Evolutionary conservation across 305 asterid species (phyloP).

Genomic region (Fraxinus ornus): DNA sequence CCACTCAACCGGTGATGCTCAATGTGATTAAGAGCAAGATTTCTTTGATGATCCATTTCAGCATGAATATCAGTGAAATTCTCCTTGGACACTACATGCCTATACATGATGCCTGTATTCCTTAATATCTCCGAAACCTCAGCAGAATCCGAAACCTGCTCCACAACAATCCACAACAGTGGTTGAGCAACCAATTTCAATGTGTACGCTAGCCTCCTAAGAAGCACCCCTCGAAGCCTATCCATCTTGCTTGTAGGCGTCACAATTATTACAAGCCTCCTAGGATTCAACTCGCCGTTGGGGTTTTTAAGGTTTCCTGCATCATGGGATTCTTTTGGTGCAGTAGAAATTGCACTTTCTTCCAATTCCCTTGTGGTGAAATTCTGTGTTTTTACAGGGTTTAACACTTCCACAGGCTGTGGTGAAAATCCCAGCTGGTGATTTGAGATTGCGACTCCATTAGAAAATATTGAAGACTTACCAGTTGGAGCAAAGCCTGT

Average conservation of each 20-base stretch:
- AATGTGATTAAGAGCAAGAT: constrained; percentile 77
- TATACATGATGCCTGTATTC: constrained; percentile 74
- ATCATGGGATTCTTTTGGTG: constrained; percentile 2
- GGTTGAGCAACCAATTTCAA: constrained; percentile 74
- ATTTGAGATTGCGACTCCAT: constrained; percentile 24
- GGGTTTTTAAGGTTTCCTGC: background rate
- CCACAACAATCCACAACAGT: constrained; percentile 79
- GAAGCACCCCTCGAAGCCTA: constrained; percentile 37
- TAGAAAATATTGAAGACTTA: constrained; percentile 42
- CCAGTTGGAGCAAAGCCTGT: constrained; percentile 76
- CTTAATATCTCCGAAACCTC: constrained; percentile 50
- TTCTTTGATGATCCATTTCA: constrained; percentile 83
- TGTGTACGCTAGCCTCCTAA: constrained; percentile 63
- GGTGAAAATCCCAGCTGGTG: constrained; percentile 37
- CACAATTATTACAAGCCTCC: constrained; percentile 55
- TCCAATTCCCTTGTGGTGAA: constrained; percentile 34
- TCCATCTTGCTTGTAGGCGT: constrained; percentile 58
- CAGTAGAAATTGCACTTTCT: constrained; percentile 18
- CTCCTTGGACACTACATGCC: constrained; percentile 79
- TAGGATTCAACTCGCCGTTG: constrained; percentile 20
- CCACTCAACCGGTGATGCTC: constrained; percentile 87
- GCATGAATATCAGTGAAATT: constrained; percentile 53
- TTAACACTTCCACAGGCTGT: constrained; percentile 47
- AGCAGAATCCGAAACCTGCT: constrained; percentile 45
- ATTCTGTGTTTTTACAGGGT: constrained; percentile 23